These are phyloP conservation scores for Aspergillus heteromorphus DNA, from an alignment of 495 filamentous ascomycete genomes.

Conservation along the genomic window DNA sequence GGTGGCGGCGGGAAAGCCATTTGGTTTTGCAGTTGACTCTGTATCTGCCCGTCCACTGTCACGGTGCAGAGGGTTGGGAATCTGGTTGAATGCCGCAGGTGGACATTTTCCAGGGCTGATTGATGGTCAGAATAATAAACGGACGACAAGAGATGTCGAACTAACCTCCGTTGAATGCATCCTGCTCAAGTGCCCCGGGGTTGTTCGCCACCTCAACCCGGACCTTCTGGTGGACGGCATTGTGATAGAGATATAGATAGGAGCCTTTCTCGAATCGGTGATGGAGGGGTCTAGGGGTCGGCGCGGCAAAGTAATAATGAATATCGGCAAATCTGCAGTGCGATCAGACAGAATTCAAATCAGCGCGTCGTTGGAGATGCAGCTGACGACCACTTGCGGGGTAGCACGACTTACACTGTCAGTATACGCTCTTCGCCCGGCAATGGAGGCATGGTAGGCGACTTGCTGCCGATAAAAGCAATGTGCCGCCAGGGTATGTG, in stretches of 20 bases:
- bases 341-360: neutral
- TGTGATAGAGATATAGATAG: constrained; percentile 83
- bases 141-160: neutral
- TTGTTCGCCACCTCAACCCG: constrained; percentile 85
- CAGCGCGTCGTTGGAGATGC: neutral
- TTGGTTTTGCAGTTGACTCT: constrained; percentile 3
- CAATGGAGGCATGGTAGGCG: constrained; percentile 61
- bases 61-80: constrained; percentile 74
- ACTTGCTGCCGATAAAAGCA: constrained; percentile 3
- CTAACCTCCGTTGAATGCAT: constrained; percentile 82
- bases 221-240: constrained; percentile 58
- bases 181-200: constrained; percentile 78
- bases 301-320: constrained; percentile 80
- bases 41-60: constrained; percentile 56
- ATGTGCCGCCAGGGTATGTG: neutral
- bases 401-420: constrained; percentile 62
- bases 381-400: constrained; percentile 13
- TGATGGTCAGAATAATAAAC: neutral
- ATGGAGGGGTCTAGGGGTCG: constrained; percentile 63
- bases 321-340: constrained; percentile 72
- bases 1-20: constrained; percentile 25
- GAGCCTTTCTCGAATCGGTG: constrained; percentile 88
- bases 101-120: constrained; percentile 59
- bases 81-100: constrained; percentile 67
- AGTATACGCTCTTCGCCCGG: constrained; percentile 73